phyloP scores from a whole-genome alignment of 176 grass and related monocot species.

The Oryza coarctata region DNA sequence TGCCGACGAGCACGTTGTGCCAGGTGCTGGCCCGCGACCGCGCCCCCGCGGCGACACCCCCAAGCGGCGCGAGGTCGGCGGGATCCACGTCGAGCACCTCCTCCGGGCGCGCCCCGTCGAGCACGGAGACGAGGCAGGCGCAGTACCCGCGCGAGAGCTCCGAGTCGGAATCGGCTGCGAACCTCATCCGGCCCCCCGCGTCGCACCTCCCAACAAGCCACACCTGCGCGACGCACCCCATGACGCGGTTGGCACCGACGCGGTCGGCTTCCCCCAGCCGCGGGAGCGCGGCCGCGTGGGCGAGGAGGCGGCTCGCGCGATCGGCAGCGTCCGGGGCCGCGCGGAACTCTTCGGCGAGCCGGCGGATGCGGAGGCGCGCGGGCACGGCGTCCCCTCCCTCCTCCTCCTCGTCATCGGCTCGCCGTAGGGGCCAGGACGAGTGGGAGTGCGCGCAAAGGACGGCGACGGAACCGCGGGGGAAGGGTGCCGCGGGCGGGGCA shows the following conservation, averaged over 20 bases:
- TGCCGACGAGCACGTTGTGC: constrained; percentile 84
- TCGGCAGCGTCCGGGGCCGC: constrained; percentile 50
- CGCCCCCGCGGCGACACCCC: constrained; percentile 36
- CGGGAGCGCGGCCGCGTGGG: constrained; percentile 59
- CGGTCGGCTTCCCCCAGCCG: constrained; percentile 53
- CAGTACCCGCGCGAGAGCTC: constrained; percentile 91
- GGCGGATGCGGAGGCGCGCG: constrained; percentile 39
- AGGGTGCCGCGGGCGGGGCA: neutral
- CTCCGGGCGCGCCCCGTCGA: constrained; percentile 67
- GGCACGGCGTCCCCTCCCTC: no score
- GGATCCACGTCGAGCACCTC: constrained; percentile 67
- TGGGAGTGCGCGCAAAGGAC: constrained; percentile 44
- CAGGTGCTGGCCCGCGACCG: constrained; percentile 79
- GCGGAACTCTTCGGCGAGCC: constrained; percentile 64
- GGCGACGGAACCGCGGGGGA: neutral
- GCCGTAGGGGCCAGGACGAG: constrained; percentile 21
- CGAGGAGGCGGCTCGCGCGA: constrained; percentile 66
- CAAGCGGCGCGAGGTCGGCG: constrained; percentile 62
- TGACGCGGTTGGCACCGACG: constrained; percentile 69
- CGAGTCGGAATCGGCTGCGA: constrained; percentile 90
- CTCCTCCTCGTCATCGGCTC: neutral
- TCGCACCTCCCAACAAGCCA: constrained; percentile 32
- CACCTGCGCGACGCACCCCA: constrained; percentile 87
- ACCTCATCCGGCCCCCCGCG: constrained; percentile 59
- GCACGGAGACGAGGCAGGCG: constrained; percentile 68